Conservation (phyloP, 306 rosid genomes). For the Prunus davidiana region DNA sequence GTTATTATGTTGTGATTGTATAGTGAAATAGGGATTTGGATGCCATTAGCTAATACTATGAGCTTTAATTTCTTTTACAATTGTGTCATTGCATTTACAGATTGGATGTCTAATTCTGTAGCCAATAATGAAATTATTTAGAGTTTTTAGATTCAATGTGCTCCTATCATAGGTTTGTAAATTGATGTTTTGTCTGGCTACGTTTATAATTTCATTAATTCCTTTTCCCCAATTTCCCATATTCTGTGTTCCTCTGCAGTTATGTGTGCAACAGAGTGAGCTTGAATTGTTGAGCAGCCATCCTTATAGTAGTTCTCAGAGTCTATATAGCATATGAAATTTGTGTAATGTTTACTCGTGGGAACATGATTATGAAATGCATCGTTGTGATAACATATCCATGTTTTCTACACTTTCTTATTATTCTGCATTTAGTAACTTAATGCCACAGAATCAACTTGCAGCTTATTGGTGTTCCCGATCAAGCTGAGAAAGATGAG, state of each 20-base stretch:
- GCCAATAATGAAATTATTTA: not conserved
- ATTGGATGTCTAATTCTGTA: not conserved
- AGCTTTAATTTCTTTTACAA: not conserved
- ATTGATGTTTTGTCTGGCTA: not conserved
- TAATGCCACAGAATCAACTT: constrained; percentile 25
- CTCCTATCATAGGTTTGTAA: not conserved
- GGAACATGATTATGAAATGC: not conserved
- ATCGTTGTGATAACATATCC: not conserved
- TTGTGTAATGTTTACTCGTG: not conserved
- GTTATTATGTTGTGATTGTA: not conserved
- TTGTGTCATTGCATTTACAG: not conserved
- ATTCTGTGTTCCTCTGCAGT: not conserved
- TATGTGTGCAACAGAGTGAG: not conserved
- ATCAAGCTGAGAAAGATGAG: constrained; percentile 90
- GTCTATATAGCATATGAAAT: not conserved
- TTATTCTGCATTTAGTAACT: constrained; percentile 17
- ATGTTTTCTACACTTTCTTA: not conserved
- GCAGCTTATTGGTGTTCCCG: constrained; percentile 87
- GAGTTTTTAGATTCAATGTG: not conserved
- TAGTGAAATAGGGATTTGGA: not conserved
- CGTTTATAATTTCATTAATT: not conserved
- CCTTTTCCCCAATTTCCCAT: not conserved
- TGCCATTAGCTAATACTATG: not conserved
- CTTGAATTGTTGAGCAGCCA: not conserved
- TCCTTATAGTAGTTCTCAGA: not conserved